Evolutionary conservation across 176 grass and related monocot species (phyloP), one percentile per base, ranked within the genome.

Genomic region (Thinopyrum elongatum): DNA sequence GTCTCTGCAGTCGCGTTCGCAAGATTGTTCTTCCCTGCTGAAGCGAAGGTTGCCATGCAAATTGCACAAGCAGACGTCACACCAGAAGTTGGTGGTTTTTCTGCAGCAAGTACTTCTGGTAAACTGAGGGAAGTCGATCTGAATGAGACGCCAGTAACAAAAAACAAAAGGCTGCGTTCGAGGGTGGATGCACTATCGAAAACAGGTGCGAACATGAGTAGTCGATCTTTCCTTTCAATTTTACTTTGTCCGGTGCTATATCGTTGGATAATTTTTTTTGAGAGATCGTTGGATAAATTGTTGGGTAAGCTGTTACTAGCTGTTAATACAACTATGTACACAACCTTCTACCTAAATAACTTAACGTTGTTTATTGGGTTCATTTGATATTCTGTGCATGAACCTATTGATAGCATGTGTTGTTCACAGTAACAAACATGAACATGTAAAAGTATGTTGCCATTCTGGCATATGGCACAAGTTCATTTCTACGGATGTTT

Each of bases 1-100:
- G 35, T 89, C 23, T n/a, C 11, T 91, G 55, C 87, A 99, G 94
- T 99, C 92, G 88, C 94, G 72, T 93, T 91, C 79, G 94, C 97
- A 22, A 99, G 88, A 86, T 86, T 99, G 44, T 94, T 99, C 85
- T 99, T 99, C 76, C 97, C 97, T 87, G 80, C 86, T 35, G 97
- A 99, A 89, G 97, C 94, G 8, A 99, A 96, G 82, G 76, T 93
- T 64, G 97, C 90, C 42, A 99, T 99, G 97, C 85, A 96, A 91
- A 99, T 96, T 35, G 94, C 97, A 1, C 97, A 99, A 59, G 97
- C 94, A 78, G 97, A 93, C 17, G 35, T 59, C 46, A 97, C 90
- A 78, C 83, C 81, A 39, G 92, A 97, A 90, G 88, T 96, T 44
- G 85, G 90, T 4, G 85, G 80, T 73, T 67, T 96, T 77, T 10